phyloP scores from a whole-genome alignment of 148 eudicot species.

The Spergularia bocconei region DNA sequence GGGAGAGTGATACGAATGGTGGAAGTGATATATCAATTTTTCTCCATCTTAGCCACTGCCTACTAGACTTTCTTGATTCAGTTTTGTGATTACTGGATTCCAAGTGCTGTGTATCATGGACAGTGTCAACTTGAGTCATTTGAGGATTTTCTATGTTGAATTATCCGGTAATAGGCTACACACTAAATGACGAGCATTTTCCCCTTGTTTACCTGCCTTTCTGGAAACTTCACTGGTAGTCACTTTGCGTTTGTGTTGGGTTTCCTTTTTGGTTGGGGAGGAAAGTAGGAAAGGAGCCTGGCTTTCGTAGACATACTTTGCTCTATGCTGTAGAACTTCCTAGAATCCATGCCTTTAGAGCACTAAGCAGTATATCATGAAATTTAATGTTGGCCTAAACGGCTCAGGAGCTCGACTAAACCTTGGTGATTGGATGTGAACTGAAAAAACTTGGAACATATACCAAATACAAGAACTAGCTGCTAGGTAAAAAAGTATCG shows the following conservation, averaged over 20 bases:
- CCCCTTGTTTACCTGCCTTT: slow-evolving; percentile 23
- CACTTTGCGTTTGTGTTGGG: neutral
- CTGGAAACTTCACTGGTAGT: slow-evolving; percentile 14
- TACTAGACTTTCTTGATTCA: neutral
- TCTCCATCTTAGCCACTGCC: too few relatives aligned
- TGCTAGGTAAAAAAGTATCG: neutral
- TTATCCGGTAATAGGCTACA: slow-evolving; percentile 1
- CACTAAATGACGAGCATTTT: slow-evolving; percentile 21
- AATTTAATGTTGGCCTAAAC: too few relatives aligned
- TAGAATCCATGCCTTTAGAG: neutral
- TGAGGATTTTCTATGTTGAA: slow-evolving; percentile 14
- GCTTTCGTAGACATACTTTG: slow-evolving; percentile 14
- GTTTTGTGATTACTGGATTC: slow-evolving; percentile 3
- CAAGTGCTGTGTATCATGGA: neutral
- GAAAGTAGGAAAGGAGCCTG: slow-evolving; percentile 15
- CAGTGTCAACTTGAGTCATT: neutral
- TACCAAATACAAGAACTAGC: neutral
- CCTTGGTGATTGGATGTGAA: neutral
- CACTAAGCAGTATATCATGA: neutral
- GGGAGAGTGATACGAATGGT: neutral
- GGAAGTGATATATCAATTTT: neutral
- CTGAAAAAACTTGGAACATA: neutral
- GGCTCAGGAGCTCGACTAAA: too few relatives aligned
- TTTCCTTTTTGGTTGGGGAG: slow-evolving; percentile 6
- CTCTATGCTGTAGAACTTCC: neutral